Conservation (phyloP, 805 yeast species). For the Sugiyamaella marilandica region DNA sequence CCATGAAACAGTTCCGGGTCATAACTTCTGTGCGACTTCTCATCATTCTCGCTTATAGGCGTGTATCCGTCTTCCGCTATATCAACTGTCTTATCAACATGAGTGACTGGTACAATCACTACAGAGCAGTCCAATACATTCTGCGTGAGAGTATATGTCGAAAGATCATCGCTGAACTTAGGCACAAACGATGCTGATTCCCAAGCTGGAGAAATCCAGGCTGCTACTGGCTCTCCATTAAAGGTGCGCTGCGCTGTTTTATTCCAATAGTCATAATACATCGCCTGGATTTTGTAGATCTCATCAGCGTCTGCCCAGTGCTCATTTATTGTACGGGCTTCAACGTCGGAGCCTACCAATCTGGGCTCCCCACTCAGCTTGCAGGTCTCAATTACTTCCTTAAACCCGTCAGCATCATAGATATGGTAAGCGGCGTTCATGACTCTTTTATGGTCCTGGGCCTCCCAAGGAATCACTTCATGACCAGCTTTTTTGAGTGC, state of each 20-base stretch:
- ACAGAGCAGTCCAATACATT: slow-evolving; percentile 22
- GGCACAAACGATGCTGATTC: slow-evolving; percentile 14
- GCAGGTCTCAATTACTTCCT: slow-evolving; percentile 7
- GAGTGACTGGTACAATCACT: slow-evolving; percentile 18
- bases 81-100: slow-evolving; percentile 41
- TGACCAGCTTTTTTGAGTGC: slow-evolving; percentile 15
- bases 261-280: slow-evolving; percentile 41
- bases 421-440: slow-evolving; percentile 1
- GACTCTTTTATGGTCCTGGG: slow-evolving; percentile 22
- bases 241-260: slow-evolving; percentile 14
- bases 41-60: slow-evolving; percentile 6
- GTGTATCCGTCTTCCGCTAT: background rate
- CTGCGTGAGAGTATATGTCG: slow-evolving; percentile 49
- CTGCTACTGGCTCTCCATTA: slow-evolving; percentile 12
- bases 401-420: slow-evolving; percentile 12
- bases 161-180: background rate
- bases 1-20: slow-evolving; percentile 45
- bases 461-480: slow-evolving; percentile 30
- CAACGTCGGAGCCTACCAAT: slow-evolving; percentile 4
- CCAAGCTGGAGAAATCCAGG: slow-evolving; percentile 16
- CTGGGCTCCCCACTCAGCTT: slow-evolving; percentile 15
- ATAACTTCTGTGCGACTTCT: slow-evolving; percentile 31
- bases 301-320: slow-evolving; percentile 15
- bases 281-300: slow-evolving; percentile 26
- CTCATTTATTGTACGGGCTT: slow-evolving; percentile 3